Percentiles rank a stretch among this genome's conserved stretches.
Evolutionary conservation across 495 filamentous ascomycete genomes (phyloP).

Genomic region (Monascus purpureus): DNA sequence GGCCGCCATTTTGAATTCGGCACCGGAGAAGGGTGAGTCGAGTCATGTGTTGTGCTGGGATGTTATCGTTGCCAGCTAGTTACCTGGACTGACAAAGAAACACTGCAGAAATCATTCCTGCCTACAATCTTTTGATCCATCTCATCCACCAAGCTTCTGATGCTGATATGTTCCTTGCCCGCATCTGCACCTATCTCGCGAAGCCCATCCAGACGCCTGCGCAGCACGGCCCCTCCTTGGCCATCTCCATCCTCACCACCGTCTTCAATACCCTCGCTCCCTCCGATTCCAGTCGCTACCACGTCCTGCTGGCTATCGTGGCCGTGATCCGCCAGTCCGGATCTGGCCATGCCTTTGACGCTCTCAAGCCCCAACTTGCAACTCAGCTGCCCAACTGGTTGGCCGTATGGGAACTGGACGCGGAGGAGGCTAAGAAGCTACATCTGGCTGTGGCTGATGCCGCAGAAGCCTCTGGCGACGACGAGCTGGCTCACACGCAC

Average conservation of each 20-base stretch:
- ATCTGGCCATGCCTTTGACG: conserved; percentile 59
- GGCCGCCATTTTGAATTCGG: conserved; percentile 54
- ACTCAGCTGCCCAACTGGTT: conserved; percentile 68
- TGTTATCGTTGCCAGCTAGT: too few species aligned
- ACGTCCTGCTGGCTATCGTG: conserved; percentile 75
- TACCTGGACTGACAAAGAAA: conserved; percentile 1
- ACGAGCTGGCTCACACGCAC: conserved; percentile 67
- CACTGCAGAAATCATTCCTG: conserved; percentile 78
- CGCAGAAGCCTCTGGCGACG: conserved; percentile 61
- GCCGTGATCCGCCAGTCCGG: conserved; percentile 59
- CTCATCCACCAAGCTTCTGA: conserved; percentile 74
- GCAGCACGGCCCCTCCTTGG: conserved; percentile 66
- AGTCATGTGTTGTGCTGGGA: conserved; percentile 2
- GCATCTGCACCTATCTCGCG: conserved; percentile 74
- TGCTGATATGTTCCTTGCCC: conserved; percentile 69
- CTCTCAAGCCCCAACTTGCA: conserved; percentile 63
- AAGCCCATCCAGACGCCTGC: conserved; percentile 77
- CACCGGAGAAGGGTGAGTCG: conserved; percentile 69
- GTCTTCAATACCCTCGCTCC: conserved; percentile 87
- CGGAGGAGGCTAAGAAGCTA: conserved; percentile 67
- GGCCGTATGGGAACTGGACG: conserved; percentile 64
- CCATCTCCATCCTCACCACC: conserved; percentile 77
- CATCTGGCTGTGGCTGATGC: conserved; percentile 66
- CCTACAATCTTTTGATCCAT: conserved; percentile 93
- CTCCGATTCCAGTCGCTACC: conserved; percentile 65